These are phyloP conservation scores for Chrysanthemum lavandulifolium DNA, from an alignment of 129 eudicot genomes.

Conservation along the genomic window DNA sequence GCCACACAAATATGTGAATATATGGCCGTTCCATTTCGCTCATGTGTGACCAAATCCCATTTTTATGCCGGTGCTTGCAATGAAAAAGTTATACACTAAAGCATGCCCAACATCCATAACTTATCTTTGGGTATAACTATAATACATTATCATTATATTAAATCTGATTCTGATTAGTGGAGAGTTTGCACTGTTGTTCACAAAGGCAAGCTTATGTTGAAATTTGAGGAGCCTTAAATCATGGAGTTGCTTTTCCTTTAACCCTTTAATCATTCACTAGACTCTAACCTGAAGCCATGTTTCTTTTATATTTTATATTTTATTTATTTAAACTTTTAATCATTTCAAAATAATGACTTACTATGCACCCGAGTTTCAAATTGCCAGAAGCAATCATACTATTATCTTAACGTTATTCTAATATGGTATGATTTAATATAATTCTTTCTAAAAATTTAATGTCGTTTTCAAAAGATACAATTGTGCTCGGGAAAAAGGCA, in stretches of 20 bases:
- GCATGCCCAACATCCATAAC: neutral
- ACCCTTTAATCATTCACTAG: slow-evolving; percentile 23
- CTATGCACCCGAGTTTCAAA: slow-evolving; percentile 14
- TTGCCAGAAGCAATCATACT: slow-evolving; percentile 6
- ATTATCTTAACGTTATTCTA: slow-evolving; percentile 4
- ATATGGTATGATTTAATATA: neutral
- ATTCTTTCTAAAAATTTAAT: too few species aligned
- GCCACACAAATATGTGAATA: too few species aligned
- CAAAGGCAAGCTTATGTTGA: neutral
- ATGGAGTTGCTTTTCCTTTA: slow-evolving; percentile 32
- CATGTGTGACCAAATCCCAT: too few species aligned
- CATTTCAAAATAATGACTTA: slow-evolving; percentile 7
- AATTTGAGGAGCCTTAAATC: slow-evolving; percentile 15
- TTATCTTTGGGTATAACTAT: neutral
- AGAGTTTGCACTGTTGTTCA: neutral
- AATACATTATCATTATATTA: neutral
- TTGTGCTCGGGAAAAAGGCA: too few species aligned
- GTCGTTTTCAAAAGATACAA: too few species aligned
- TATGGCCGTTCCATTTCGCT: too few species aligned
- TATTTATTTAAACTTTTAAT: slow-evolving; percentile 7
- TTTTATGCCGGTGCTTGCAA: too few species aligned
- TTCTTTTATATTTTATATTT: neutral
- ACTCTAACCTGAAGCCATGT: slow-evolving; percentile 17
- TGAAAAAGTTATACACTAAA: too few species aligned
- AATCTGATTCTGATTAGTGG: neutral